Evolutionary conservation across 495 filamentous ascomycete genomes (phyloP).

Genomic region (Aspergillus ostianus): DNA sequence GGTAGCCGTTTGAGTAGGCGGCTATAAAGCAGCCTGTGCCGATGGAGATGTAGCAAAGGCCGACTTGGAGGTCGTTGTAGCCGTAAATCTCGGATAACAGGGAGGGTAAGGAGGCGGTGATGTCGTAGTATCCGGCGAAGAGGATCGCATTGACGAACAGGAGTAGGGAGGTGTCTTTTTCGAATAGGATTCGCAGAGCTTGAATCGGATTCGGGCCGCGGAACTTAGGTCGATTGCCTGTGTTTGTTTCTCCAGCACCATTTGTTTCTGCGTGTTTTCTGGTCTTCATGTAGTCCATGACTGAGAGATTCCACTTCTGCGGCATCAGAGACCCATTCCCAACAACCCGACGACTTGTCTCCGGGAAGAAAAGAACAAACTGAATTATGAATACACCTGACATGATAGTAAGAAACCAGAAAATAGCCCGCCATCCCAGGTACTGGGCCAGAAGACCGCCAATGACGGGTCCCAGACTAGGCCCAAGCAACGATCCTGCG

Average conservation of each 20-base stretch:
- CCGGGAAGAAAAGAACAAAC: conserved; percentile 38
- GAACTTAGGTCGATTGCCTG: conserved; percentile 35
- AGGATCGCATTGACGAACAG: conserved; percentile 47
- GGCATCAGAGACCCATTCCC: conserved; percentile 36
- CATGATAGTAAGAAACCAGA: conserved; percentile 70
- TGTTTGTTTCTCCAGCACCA: background rate
- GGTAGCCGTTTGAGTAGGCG: conserved; percentile 83
- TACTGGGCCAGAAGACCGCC: conserved; percentile 63
- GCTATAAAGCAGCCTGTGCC: conserved; percentile 67
- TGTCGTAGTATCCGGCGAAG: conserved; percentile 42
- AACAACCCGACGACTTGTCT: conserved; percentile 43
- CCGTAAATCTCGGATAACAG: conserved; percentile 43
- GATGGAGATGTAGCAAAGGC: conserved; percentile 49
- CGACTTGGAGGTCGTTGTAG: conserved; percentile 48
- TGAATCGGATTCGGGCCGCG: conserved; percentile 69
- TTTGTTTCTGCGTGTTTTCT: background rate
- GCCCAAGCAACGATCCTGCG: conserved; percentile 33
- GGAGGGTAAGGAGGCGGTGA: conserved; percentile 40
- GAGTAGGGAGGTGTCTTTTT: conserved; percentile 48
- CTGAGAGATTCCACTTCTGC: conserved; percentile 13
- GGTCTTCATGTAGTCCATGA: background rate
- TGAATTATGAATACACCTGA: conserved; percentile 36
- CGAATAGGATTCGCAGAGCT: conserved; percentile 60
- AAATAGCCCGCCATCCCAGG: conserved; percentile 69
- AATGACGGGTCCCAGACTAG: conserved; percentile 56